Evolutionary conservation across 192 early-diverging fungal species (phyloP).

Genomic region (Coemansia nantahalensis): DNA sequence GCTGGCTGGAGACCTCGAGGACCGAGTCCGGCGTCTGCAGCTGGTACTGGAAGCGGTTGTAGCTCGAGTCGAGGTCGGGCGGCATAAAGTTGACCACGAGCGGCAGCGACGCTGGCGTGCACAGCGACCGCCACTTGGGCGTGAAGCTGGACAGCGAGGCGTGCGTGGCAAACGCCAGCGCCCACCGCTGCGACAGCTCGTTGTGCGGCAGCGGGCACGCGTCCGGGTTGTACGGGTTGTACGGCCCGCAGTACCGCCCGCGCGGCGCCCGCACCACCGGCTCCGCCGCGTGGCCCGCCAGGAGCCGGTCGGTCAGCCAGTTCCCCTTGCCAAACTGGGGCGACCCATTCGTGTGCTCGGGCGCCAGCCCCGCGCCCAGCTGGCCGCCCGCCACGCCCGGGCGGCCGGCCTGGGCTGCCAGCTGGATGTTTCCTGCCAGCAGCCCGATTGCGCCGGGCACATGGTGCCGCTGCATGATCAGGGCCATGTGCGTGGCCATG

Average conservation of each 20-base stretch:
- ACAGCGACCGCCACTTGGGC: conserved; percentile 86
- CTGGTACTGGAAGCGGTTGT: conserved; percentile 65
- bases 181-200: conserved; percentile 78
- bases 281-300: conserved; percentile 5
- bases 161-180: conserved; percentile 77
- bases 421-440: conserved; percentile 20
- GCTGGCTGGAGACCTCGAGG: conserved; percentile 15
- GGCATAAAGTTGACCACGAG: conserved; percentile 86
- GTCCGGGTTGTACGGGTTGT: conserved; percentile 75
- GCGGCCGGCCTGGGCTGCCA: conserved; percentile 20
- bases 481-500: neutral
- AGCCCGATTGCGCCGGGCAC: neutral
- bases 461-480: neutral
- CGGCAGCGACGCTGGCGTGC: conserved; percentile 91
- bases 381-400: conserved; percentile 1
- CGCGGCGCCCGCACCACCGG: conserved; percentile 3
- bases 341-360: conserved; percentile 21
- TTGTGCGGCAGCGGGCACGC: conserved; percentile 56
- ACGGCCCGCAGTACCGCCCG: conserved; percentile 13
- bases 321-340: conserved; percentile 15
- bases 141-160: conserved; percentile 56
- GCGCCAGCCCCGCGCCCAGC: conserved; percentile 6
- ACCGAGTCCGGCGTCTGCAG: conserved; percentile 32
- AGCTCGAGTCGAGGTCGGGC: conserved; percentile 61
- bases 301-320: conserved; percentile 19